A percentile compares a stretch with the other conserved stretches of the same genome.
phyloP scores from a whole-genome alignment of 257 asterid genomes.

The Solanum stenotomum region DNA sequence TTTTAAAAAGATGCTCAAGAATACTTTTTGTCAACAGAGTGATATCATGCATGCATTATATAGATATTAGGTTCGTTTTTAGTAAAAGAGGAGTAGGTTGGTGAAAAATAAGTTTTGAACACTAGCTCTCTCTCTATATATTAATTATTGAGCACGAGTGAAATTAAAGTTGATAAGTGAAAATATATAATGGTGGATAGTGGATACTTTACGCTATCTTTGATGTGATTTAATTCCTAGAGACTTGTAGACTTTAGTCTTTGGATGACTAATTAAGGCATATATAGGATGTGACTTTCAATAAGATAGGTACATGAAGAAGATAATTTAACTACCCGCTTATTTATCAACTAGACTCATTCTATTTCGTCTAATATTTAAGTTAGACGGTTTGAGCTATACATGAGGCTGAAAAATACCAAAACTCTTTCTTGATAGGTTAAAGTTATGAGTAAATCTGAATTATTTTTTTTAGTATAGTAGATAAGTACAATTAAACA shows the following conservation, averaged over 20 bases:
- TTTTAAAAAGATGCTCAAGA: not conserved
- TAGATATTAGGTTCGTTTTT: not conserved
- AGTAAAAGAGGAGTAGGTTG: not conserved
- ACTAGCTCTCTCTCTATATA: not conserved
- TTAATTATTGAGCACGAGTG: not conserved
- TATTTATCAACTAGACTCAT: not conserved
- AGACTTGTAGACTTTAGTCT: not conserved
- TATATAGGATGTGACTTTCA: not conserved
- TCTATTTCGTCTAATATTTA: not conserved
- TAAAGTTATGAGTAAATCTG: rapidly evolving
- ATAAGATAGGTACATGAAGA: not conserved
- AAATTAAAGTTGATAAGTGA: not conserved
- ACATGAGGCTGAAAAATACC: not conserved
- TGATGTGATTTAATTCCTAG: not conserved
- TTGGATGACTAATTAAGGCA: not conserved
- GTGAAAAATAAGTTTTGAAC: not conserved
- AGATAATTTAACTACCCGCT: not conserved
- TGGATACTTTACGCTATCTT: not conserved
- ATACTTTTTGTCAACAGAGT: not conserved
- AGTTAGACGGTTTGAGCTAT: not conserved
- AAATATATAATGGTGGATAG: not conserved
- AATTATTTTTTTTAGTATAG: not conserved
- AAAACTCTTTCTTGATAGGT: not conserved
- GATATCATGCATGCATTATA: not conserved
- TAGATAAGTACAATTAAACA: not conserved